These are phyloP conservation scores for Naganishia vishniacii DNA, from an alignment of 768 basidiomycete species.

Conservation along the genomic window DNA sequence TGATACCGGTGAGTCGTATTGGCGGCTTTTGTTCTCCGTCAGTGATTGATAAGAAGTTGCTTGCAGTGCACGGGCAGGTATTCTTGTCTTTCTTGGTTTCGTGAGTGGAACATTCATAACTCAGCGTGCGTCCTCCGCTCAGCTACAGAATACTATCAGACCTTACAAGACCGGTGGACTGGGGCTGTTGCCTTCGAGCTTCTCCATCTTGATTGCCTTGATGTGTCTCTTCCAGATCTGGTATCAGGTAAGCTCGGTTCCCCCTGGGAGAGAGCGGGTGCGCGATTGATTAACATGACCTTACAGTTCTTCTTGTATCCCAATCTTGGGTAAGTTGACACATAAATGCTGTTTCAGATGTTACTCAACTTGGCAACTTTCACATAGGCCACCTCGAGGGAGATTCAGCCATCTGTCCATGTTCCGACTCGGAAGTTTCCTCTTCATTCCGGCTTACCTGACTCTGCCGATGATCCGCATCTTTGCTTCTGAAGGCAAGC, in stretches of 20 bases:
- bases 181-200: conserved; percentile 82
- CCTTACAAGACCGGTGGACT: conserved; percentile 80
- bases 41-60: not conserved
- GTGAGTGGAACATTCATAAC: conserved; percentile 53
- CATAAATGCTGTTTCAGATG: not conserved
- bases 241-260: conserved; percentile 79
- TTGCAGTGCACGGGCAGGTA: conserved; percentile 71
- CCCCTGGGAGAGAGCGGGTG: no score
- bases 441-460: conserved; percentile 87
- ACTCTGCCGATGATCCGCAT: conserved; percentile 65
- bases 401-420: conserved; percentile 49
- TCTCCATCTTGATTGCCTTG: conserved; percentile 74
- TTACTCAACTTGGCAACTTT: not conserved
- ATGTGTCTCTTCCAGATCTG: conserved; percentile 93
- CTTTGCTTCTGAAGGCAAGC: conserved; percentile 64
- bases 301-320: conserved; percentile 50
- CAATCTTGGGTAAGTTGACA: conserved; percentile 36
- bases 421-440: conserved; percentile 54
- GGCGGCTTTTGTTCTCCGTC: conserved; percentile 36
- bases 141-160: conserved; percentile 49
- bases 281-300: not conserved
- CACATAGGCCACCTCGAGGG: conserved; percentile 46
- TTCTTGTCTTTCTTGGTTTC: conserved; percentile 87
- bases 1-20: conserved; percentile 2
- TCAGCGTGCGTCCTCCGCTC: conserved; percentile 1